A percentile compares a stretch with the other conserved stretches of the same genome.
Evolutionary conservation across 495 filamentous ascomycete genomes (phyloP).

Genomic region (Pyrenula aspistea): DNA sequence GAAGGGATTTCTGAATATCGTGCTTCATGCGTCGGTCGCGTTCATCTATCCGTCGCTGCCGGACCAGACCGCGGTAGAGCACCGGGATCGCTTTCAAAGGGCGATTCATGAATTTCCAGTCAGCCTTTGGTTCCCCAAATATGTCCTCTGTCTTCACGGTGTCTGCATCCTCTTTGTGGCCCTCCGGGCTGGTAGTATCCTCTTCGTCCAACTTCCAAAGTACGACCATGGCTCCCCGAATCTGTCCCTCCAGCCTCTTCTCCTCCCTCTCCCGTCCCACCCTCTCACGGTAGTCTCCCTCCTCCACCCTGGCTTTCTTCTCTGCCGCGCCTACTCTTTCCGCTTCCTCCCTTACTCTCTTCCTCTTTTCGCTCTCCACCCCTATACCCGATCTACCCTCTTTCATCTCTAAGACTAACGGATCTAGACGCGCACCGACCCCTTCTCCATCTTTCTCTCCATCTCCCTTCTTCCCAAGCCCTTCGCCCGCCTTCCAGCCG

Average conservation of each 20-base stretch:
- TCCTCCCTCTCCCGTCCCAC: constrained; percentile 61
- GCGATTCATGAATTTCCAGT: constrained; percentile 23
- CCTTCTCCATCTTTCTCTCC: background rate
- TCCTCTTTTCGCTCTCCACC: constrained; percentile 66
- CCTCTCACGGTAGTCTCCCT: constrained; percentile 66
- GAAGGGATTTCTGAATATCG: constrained; percentile 54
- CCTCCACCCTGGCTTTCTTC: constrained; percentile 53
- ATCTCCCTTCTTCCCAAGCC: constrained; percentile 45
- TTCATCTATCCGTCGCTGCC: constrained; percentile 57
- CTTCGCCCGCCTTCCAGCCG: constrained; percentile 66
- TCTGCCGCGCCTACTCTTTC: constrained; percentile 33
- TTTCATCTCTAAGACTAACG: background rate
- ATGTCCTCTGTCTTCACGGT: constrained; percentile 7
- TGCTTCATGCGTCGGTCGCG: constrained; percentile 53
- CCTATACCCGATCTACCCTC: constrained; percentile 73
- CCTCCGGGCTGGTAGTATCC: constrained; percentile 9
- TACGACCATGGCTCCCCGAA: constrained; percentile 70
- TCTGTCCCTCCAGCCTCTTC: constrained; percentile 50
- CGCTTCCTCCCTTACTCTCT: constrained; percentile 59
- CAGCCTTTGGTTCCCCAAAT: constrained; percentile 7
- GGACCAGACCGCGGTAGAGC: constrained; percentile 63
- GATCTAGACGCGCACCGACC: constrained; percentile 6
- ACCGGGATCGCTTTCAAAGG: constrained; percentile 56
- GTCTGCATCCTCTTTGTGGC: constrained; percentile 10
- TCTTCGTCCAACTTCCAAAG: constrained; percentile 53